These are phyloP conservation scores for Tolypocladium guangdongense DNA, from an alignment of 2,329 filamentous ascomycete species.

Conservation along the genomic window DNA sequence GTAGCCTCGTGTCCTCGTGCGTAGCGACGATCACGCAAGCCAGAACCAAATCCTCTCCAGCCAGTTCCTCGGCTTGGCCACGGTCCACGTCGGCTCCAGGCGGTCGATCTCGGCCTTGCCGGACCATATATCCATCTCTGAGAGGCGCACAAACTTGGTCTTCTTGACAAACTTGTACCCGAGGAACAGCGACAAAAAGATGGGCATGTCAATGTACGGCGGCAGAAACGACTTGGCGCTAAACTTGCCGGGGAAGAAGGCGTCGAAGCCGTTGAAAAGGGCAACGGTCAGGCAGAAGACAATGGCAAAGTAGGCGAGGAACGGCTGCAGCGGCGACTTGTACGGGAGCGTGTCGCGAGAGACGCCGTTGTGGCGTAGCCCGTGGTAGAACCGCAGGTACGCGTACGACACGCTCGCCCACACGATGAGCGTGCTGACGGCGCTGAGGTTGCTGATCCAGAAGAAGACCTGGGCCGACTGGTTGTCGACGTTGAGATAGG, in stretches of 20 bases:
- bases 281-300: slow-evolving; percentile 52
- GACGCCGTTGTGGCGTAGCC: slow-evolving; percentile 53
- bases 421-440: slow-evolving; percentile 59
- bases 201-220: slow-evolving; percentile 56
- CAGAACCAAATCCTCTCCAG: slow-evolving; percentile 29
- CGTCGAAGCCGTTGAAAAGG: slow-evolving; percentile 61
- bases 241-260: slow-evolving; percentile 50
- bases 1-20: too few relatives aligned
- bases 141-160: slow-evolving; percentile 34
- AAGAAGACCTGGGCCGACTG: slow-evolving; percentile 48
- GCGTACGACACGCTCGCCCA: slow-evolving; percentile 58
- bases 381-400: slow-evolving; percentile 59
- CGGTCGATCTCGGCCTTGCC: slow-evolving; percentile 28
- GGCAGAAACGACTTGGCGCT: slow-evolving; percentile 48
- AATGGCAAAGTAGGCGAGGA: slow-evolving; percentile 52
- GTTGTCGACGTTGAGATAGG: slow-evolving; percentile 50
- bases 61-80: slow-evolving; percentile 23
- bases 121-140: slow-evolving; percentile 29
- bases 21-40: slow-evolving; percentile 20
- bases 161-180: slow-evolving; percentile 56
- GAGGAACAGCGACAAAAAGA: slow-evolving; percentile 51
- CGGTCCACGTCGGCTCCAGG: slow-evolving; percentile 25
- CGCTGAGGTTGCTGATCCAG: slow-evolving; percentile 51
- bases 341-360: slow-evolving; percentile 54
- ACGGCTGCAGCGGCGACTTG: slow-evolving; percentile 56